phyloP scores from a whole-genome alignment of 2,329 filamentous ascomycete genomes.

The Pseudogymnoascus sp. region DNA sequence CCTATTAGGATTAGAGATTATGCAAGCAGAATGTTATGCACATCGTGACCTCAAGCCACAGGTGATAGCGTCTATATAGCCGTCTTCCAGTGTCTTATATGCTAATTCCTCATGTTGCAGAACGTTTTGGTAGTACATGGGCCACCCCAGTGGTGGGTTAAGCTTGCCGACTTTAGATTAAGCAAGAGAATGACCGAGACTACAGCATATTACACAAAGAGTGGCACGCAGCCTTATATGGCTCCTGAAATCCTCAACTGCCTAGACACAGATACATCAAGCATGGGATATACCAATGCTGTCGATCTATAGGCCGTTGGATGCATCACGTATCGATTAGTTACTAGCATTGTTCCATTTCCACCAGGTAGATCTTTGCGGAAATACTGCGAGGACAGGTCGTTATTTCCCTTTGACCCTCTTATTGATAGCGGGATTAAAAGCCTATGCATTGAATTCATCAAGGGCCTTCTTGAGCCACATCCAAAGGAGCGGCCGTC shows the following conservation, averaged over 20 bases:
- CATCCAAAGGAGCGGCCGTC: neutral
- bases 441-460: neutral
- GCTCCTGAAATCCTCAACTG: conserved; percentile 13
- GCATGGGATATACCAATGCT: conserved; percentile 9
- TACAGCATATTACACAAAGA: neutral
- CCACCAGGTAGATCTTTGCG: too few species aligned
- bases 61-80: conserved; percentile 3
- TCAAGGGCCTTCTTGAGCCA: neutral
- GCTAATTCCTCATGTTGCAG: neutral
- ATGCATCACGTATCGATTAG: conserved; percentile 10
- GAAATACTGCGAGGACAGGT: too few species aligned
- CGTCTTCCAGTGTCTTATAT: neutral
- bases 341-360: conserved; percentile 12
- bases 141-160: conserved; percentile 11
- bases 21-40: conserved; percentile 17
- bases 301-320: conserved; percentile 19
- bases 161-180: conserved; percentile 18
- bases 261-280: neutral
- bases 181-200: conserved; percentile 12
- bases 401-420: neutral
- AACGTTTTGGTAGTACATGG: neutral
- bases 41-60: conserved; percentile 19
- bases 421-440: neutral
- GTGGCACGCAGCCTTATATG: conserved; percentile 13
- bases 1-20: conserved; percentile 15